Evolutionary conservation across 352 stramenopile genomes (phyloP).

Genomic region (Sclerospora graminicola): DNA sequence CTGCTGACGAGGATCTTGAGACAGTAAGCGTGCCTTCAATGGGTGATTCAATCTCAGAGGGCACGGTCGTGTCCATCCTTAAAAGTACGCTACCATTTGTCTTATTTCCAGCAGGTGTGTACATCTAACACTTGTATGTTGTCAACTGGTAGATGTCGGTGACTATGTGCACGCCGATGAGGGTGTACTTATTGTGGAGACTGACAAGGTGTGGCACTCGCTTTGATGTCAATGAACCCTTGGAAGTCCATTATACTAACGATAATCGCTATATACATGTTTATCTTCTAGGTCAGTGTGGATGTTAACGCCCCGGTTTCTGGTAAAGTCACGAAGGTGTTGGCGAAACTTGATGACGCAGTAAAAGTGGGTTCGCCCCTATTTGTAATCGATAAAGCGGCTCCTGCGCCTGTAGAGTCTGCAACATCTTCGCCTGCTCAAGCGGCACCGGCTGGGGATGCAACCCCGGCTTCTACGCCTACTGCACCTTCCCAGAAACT

Average conservation of each 20-base stretch:
- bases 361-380: constrained; percentile 88
- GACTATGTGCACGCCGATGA: constrained; percentile 95
- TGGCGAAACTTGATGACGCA: constrained; percentile 92
- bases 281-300: constrained; percentile 57
- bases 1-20: constrained; percentile 34
- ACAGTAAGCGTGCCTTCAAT: constrained; percentile 84
- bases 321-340: constrained; percentile 88
- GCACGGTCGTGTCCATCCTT: constrained; percentile 90
- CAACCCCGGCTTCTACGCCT: not conserved
- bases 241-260: too few species aligned
- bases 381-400: constrained; percentile 28
- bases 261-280: too few species aligned
- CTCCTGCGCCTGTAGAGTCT: constrained; percentile 12
- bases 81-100: constrained; percentile 39
- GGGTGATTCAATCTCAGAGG: constrained; percentile 97
- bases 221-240: not conserved
- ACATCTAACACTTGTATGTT: not conserved
- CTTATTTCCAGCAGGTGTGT: not conserved
- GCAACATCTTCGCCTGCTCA: constrained; percentile 11
- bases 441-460: constrained; percentile 1
- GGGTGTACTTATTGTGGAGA: constrained; percentile 95
- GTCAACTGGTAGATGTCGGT: constrained; percentile 60
- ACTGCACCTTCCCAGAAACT: constrained; percentile 13
- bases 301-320: constrained; percentile 87
- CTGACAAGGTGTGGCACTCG: constrained; percentile 89